Evolutionary conservation across 441 rosid genomes (phyloP).

Genomic region (Erysimum pusillum): DNA sequence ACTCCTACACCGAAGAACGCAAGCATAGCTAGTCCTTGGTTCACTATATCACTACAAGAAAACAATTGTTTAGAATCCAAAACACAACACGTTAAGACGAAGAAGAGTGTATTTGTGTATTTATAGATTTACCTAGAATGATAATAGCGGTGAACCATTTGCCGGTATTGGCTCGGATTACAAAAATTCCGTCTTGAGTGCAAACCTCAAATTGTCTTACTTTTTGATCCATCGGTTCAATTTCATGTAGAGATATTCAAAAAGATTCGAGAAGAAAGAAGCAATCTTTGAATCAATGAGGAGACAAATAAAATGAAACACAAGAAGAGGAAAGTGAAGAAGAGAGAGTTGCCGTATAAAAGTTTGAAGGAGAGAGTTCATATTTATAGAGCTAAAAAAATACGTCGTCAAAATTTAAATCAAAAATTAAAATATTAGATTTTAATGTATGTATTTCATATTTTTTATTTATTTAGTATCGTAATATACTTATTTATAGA

Average conservation of each 20-base stretch:
- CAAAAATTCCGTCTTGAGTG: constrained; percentile 67
- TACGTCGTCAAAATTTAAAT: no score
- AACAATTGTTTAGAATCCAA: not conserved
- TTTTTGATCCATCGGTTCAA: constrained; percentile 43
- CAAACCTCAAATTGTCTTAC: constrained; percentile 46
- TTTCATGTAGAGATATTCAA: constrained; percentile 28
- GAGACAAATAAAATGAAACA: constrained; percentile 3
- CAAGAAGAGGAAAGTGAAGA: constrained; percentile 20
- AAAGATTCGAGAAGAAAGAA: constrained; percentile 5
- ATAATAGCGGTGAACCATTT: constrained; percentile 65
- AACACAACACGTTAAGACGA: constrained; percentile 12
- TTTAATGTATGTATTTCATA: no score
- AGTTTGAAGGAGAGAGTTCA: no score
- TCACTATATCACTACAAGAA: constrained; percentile 52
- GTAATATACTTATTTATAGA: no score
- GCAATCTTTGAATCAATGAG: constrained; percentile 19
- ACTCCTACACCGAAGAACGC: constrained; percentile 87
- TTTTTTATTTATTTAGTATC: no score
- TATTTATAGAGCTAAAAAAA: no score
- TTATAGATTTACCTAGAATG: constrained; percentile 53
- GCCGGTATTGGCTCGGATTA: constrained; percentile 59
- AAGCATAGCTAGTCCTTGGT: constrained; percentile 80
- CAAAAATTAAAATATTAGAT: no score
- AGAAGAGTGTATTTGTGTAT: not conserved
- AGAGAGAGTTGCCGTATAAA: no score